Base-by-base conservation (phyloP, 2,329 filamentous ascomycete species). In the Lomentospora prolificans region DNA sequence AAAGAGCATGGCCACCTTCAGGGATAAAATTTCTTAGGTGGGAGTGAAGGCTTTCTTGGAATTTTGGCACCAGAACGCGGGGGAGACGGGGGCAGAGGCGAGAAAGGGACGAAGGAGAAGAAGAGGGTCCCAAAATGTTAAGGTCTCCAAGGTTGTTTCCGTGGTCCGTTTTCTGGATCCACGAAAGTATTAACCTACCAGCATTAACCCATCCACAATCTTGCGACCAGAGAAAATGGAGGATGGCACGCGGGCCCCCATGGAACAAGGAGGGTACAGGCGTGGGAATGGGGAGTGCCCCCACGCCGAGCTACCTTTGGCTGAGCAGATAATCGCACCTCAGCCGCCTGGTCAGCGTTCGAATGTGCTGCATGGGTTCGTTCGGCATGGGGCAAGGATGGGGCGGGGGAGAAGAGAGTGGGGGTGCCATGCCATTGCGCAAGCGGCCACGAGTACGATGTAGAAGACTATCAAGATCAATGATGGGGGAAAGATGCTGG, bases 281-380 rank as follows among this genome's bases (percentile, higher is more conserved):
- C n/a, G n/a, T n/a, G n/a, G n/a, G n/a, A n/a, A n/a, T n/a, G n/a
- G n/a, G n/a, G n/a, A n/a, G n/a, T n/a, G 19, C 41, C 41, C 41
- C 41, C 41, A 46, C 41, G 41, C 41, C 41, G 41, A 46, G 19
- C n/a, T 22, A 9, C 19, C 41, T 3, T 19, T 8, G n/a, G n/a
- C n/a, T 46, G 41, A 22, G 41, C 41, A 46, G 41, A 46, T 46
- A 46, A 46, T 46, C 41, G 41, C 41, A 46, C 41, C 41, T 46
- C 41, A 46, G 41, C 41, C 41, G 41, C 41, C n/a, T n/a, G n/a
- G n/a, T n/a, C n/a, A n/a, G n/a, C n/a, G n/a, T 12, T 12, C 36
- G 10, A 39, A n/a, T 39, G 36, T 39, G 36, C 36, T 39, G 36
- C 36, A 39, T n/a, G 36, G 19, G 36, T 39, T 39, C 36, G 36